These are phyloP conservation scores for Gentiana dahurica DNA, from an alignment of 257 asterid genomes.

Conservation along the genomic window DNA sequence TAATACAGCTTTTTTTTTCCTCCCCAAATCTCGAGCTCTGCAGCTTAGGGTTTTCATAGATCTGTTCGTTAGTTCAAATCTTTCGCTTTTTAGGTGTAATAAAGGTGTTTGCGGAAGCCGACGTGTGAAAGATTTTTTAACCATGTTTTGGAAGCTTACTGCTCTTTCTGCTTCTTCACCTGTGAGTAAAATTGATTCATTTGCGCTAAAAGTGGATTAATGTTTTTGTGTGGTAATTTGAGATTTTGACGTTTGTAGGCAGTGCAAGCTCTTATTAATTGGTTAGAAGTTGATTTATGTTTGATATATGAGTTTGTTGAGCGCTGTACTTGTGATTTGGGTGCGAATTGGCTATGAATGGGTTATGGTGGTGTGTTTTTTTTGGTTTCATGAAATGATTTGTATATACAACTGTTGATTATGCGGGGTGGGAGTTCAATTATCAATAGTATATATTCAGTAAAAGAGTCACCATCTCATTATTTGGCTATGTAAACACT, in stretches of 20 bases:
- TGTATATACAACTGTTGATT: too few relatives aligned
- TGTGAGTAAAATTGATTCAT: conserved; percentile 42
- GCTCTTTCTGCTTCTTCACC: conserved; percentile 85
- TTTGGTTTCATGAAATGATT: too few relatives aligned
- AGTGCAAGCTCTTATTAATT: background rate
- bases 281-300: background rate
- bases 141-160: conserved; percentile 96
- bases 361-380: too few relatives aligned
- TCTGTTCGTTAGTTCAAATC: conserved; percentile 21
- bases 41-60: conserved; percentile 40
- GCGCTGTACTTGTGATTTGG: background rate
- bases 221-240: background rate
- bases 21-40: conserved; percentile 15
- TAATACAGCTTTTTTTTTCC: background rate
- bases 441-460: too few relatives aligned
- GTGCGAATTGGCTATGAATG: too few relatives aligned
- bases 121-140: conserved; percentile 10
- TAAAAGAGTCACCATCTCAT: too few relatives aligned
- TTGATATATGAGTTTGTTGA: background rate
- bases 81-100: background rate
- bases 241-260: background rate
- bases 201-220: background rate
- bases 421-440: too few relatives aligned
- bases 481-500: too few relatives aligned
- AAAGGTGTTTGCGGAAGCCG: background rate